These are phyloP conservation scores for Ceriops zippeliana DNA, from an alignment of 345 rosid species.

Conservation along the genomic window DNA sequence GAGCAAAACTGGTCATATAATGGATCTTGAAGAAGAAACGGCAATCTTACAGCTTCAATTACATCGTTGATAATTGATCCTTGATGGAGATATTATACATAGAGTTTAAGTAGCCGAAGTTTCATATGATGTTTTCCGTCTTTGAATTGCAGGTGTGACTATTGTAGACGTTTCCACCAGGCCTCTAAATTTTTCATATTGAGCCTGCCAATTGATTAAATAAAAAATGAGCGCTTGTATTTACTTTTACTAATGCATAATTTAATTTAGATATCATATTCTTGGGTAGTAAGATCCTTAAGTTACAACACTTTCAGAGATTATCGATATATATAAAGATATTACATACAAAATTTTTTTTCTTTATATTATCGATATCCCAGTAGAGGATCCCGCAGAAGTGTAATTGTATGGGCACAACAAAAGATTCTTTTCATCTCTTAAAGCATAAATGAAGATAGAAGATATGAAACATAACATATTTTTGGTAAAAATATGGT, in stretches of 20 bases:
- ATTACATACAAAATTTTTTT: too few species aligned
- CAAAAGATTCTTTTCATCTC: too few species aligned
- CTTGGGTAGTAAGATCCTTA: too few species aligned
- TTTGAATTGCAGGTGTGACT: not conserved
- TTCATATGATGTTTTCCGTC: not conserved
- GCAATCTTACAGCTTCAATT: slow-evolving; percentile 5
- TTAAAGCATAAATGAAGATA: too few species aligned
- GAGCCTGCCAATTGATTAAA: slow-evolving; percentile 5
- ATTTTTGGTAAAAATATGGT: too few species aligned
- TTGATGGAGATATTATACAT: not conserved
- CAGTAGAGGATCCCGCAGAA: too few species aligned
- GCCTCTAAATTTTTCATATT: slow-evolving; percentile 3
- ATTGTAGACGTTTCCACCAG: slow-evolving; percentile 18
- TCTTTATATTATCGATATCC: too few species aligned
- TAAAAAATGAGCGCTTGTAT: not conserved
- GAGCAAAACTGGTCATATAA: slow-evolving; percentile 7
- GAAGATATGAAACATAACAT: too few species aligned
- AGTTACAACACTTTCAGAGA: too few species aligned
- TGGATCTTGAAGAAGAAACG: slow-evolving; percentile 7
- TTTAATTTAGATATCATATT: too few species aligned
- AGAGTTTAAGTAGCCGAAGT: not conserved
- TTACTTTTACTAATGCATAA: not conserved
- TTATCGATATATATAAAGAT: too few species aligned
- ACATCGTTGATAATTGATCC: not conserved
- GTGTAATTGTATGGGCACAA: too few species aligned